Evolutionary conservation across 2,329 filamentous ascomycete genomes (phyloP), one percentile per base, ranked within the genome.

Genomic region (Penicillium sp.): DNA sequence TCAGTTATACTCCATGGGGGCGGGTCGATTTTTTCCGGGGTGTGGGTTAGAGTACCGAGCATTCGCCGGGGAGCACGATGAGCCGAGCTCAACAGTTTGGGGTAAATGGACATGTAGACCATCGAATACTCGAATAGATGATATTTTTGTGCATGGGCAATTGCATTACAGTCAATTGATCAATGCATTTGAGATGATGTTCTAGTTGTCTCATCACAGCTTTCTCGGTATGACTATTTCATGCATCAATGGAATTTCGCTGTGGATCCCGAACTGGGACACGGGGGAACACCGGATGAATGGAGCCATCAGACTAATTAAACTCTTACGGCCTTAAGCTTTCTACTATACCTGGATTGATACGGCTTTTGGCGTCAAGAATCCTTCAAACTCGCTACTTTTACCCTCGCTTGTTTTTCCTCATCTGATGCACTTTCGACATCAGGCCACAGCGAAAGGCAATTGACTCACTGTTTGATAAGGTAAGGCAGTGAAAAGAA

Each of bases 1-100:
- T 22, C n/a, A 12, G 3, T 3, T 33, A 10, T 35, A 51, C 44
- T 57, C 55, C 55, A 57, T 28, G 44, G 51, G 51, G 51, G 33
- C 15, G 35, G 35, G 24, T 54, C 51, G n/a, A 24, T 24, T 22
- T 33, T 37, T 26, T 38, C 50, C 33, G 51, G 33, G 51, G 33
- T 54, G 51, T 28, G 51, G 51, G 51, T 54, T 22, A n/a, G 30
- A 54, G 35, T 6, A 33, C 22, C 3, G 19, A 40, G 33, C 10
- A 40, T 40, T 54, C n/a, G 33, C 28, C n/a, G 30, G 33, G 22
- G 35, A 53, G 24, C 35, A 40, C 13, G 28, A 53, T 22, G 30
- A 24, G 17, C 28, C 8, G 12, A 51, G 49, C n/a, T 51, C n/a
- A n/a, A 9, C 2, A 35, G 8, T 30, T 33, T 40, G 7, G 50